Conservation (phyloP, 2,329 filamentous ascomycete species). For the Cercospora zeina region DNA sequence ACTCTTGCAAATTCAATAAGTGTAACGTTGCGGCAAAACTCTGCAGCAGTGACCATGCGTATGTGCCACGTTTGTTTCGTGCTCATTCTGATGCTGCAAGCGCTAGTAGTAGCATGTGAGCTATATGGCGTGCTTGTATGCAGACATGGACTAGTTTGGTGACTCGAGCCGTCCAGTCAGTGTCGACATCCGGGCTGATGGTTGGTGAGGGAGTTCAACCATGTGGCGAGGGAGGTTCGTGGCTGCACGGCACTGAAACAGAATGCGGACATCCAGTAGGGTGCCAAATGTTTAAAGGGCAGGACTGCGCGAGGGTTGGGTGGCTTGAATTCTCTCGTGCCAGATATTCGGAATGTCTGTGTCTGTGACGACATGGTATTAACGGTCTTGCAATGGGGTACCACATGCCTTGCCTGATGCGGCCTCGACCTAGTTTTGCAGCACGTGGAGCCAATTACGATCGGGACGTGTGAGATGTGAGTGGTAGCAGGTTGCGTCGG, state of each 20-base stretch:
- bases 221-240: not conserved
- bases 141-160: not conserved
- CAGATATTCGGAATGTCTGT: not conserved
- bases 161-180: not conserved
- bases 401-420: not conserved
- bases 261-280: constrained; percentile 11
- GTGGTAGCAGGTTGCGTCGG: not conserved
- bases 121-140: constrained; percentile 4
- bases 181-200: not conserved
- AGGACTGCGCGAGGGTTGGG: not conserved
- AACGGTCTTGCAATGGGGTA: not conserved
- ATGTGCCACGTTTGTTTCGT: not conserved
- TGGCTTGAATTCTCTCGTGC: not conserved
- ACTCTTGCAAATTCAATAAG: not conserved
- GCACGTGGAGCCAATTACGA: not conserved
- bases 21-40: not conserved
- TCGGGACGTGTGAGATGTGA: not conserved
- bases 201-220: not conserved
- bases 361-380: no score
- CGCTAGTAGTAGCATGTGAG: not conserved
- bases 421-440: not conserved
- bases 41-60: not conserved
- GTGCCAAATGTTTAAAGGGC: not conserved
- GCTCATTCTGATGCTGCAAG: not conserved
- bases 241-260: constrained; percentile 8